These are phyloP conservation scores for Eragrostis nindensis DNA, from an alignment of 176 grass and related monocot genomes.

Conservation along the genomic window DNA sequence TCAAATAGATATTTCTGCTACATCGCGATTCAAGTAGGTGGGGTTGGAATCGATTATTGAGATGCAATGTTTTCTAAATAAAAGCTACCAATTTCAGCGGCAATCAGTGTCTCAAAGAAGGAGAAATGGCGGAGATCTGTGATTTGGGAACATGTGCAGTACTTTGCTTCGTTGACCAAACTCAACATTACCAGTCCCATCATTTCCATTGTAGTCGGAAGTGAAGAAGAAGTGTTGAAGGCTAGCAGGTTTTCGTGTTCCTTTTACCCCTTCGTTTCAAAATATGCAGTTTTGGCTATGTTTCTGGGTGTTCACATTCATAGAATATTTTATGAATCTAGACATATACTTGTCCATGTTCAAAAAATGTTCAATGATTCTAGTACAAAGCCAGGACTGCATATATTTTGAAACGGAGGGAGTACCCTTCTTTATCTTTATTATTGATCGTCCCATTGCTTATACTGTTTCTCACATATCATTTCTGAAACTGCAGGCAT, in stretches of 20 bases:
- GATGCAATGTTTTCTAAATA: background rate
- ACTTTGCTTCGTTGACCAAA: constrained; percentile 72
- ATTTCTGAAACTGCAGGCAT: constrained; percentile 49
- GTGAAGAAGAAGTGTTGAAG: constrained; percentile 63
- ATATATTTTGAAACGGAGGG: no score
- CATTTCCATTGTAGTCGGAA: constrained; percentile 77
- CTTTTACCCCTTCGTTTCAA: no score
- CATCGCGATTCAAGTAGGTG: background rate
- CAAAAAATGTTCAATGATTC: no score
- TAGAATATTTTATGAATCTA: no score
- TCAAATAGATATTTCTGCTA: background rate
- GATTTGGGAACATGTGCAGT: constrained; percentile 60
- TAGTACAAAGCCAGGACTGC: no score
- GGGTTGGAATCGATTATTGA: background rate
- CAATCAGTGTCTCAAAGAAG: constrained; percentile 60
- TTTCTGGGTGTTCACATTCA: no score
- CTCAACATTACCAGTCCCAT: constrained; percentile 71
- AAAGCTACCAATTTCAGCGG: constrained; percentile 53
- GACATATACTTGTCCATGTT: no score
- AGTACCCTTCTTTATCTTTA: no score
- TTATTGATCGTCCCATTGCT: no score
- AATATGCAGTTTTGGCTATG: no score
- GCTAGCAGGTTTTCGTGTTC: constrained; percentile 65
- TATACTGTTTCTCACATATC: constrained; percentile 15
- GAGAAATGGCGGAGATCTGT: constrained; percentile 72